phyloP scores from a whole-genome alignment of 257 asterid genomes.

The Salvia splendens region DNA sequence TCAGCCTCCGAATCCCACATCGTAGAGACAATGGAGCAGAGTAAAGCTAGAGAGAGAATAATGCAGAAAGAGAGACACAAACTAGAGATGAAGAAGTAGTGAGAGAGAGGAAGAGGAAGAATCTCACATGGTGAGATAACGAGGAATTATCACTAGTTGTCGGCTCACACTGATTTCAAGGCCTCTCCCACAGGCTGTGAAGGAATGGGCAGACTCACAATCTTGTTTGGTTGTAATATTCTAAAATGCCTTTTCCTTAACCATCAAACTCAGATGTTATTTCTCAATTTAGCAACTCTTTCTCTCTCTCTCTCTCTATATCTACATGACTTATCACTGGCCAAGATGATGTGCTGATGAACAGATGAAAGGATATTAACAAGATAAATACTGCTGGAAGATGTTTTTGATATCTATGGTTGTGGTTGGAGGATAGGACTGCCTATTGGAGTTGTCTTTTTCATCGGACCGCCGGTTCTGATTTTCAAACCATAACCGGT shows the following conservation, averaged over 20 bases:
- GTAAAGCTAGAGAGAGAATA: slow-evolving; percentile 19
- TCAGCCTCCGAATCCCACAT: slow-evolving; percentile 96
- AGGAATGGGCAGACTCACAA: slow-evolving; percentile 62
- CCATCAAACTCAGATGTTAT: slow-evolving; percentile 4
- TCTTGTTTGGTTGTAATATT: slow-evolving; percentile 44
- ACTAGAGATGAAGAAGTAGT: not conserved
- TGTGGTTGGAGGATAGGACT: slow-evolving; percentile 29
- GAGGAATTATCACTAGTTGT: slow-evolving; percentile 67
- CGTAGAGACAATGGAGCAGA: not conserved
- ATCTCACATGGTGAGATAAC: slow-evolving; percentile 69
- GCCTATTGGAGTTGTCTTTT: not conserved
- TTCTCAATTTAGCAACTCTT: not conserved
- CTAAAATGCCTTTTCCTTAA: slow-evolving; percentile 6
- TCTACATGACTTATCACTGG: slow-evolving; percentile 27
- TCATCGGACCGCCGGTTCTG: not conserved
- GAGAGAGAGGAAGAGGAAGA: slow-evolving; percentile 32
- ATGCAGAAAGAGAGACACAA: slow-evolving; percentile 12
- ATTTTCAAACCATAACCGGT: too few species aligned
- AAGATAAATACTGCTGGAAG: not conserved
- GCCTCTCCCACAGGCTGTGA: slow-evolving; percentile 64
- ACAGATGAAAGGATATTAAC: not conserved
- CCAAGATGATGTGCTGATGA: slow-evolving; percentile 32
- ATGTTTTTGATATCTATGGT: slow-evolving; percentile 14
- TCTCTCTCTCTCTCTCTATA: not conserved
- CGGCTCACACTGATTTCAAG: slow-evolving; percentile 40